phyloP scores from a whole-genome alignment of 2,329 filamentous ascomycete genomes.

The Diatrype stigma region DNA sequence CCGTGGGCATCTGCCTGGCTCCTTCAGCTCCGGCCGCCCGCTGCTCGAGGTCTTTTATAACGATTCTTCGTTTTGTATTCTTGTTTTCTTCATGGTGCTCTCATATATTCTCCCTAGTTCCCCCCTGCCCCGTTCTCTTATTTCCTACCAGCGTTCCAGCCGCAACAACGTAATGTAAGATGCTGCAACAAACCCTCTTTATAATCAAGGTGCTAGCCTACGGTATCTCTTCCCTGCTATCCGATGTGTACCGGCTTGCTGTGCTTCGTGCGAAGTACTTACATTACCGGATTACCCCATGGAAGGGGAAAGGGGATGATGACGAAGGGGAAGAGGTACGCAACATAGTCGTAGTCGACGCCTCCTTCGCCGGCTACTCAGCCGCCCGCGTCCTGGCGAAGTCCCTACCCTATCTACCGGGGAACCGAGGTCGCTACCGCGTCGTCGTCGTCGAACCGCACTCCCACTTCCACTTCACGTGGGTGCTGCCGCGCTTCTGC shows the following conservation, averaged over 20 bases:
- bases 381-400: conserved; percentile 44
- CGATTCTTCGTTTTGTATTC: no score
- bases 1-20: neutral
- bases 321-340: conserved; percentile 16
- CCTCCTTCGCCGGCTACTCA: conserved; percentile 53
- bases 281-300: neutral
- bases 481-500: conserved; percentile 55
- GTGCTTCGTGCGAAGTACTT: neutral
- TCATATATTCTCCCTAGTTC: neutral
- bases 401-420: conserved; percentile 37
- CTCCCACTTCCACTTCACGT: conserved; percentile 58
- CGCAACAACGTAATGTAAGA: neutral
- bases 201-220: neutral
- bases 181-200: neutral
- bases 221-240: neutral
- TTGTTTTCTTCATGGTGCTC: neutral
- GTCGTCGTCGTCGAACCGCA: conserved; percentile 57
- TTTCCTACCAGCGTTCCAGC: neutral
- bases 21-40: conserved; percentile 12
- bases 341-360: conserved; percentile 54
- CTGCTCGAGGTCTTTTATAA: neutral
- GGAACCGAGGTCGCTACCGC: conserved; percentile 38
- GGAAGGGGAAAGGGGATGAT: neutral
- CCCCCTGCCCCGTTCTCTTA: neutral
- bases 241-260: conserved; percentile 4